phyloP scores from a whole-genome alignment of 108 stramenopile species.

The Hondaea fermentalgiana region DNA sequence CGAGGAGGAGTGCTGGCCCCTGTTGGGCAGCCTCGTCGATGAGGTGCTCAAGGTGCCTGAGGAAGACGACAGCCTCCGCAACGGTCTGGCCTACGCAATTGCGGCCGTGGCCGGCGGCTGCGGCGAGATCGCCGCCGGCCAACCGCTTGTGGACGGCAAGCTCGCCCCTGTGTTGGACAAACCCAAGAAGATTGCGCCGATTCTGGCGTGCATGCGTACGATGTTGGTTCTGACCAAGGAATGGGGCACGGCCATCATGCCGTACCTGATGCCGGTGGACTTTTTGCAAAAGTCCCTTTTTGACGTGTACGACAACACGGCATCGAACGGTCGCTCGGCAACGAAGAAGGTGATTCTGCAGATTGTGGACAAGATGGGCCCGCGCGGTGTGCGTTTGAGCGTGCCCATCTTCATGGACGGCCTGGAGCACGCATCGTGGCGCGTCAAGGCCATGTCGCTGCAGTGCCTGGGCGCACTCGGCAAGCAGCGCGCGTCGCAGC shows the following conservation, averaged over 20 bases:
- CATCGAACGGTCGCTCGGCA: not conserved
- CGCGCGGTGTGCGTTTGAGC: conserved; percentile 3
- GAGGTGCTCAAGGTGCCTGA: not conserved
- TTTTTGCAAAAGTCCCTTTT: not conserved
- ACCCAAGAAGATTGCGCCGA: not conserved
- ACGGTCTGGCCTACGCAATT: not conserved
- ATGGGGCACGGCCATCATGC: not conserved
- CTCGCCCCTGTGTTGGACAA: not conserved
- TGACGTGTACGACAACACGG: not conserved
- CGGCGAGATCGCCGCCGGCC: not conserved
- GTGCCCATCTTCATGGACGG: not conserved
- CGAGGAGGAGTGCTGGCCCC: not conserved
- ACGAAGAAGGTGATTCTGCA: conserved; percentile 1
- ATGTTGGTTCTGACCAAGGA: not conserved
- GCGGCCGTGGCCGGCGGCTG: not conserved
- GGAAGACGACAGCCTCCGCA: not conserved
- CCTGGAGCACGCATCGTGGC: not conserved
- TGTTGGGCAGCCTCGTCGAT: not conserved
- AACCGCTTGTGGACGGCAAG: not conserved
- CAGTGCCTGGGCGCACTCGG: not conserved
- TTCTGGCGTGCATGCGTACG: not conserved
- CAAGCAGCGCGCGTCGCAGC: not conserved
- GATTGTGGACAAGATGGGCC: conserved; percentile 1
- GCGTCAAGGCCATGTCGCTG: not conserved
- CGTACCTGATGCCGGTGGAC: not conserved